Evolutionary conservation across 179 eudicot genomes (phyloP), one percentile per base, ranked within the genome.

Genomic region (Carnegiea gigantea): DNA sequence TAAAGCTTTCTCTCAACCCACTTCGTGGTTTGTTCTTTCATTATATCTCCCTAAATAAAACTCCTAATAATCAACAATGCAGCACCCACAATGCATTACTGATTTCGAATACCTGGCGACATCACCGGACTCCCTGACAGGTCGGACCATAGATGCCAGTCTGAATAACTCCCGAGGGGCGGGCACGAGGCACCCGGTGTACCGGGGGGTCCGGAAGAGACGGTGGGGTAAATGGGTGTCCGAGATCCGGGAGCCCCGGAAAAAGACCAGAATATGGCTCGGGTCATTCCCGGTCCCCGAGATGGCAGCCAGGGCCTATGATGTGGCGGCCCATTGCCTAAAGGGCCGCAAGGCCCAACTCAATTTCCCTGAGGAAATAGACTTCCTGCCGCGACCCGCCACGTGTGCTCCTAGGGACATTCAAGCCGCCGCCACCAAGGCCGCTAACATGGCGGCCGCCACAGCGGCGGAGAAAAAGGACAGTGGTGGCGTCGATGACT

Each of bases 211-310:
- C 20, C 84, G 95, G 12, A 86, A 83, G 77, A 83, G 95, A 20
- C 80, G 89, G 21, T 91, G 94, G 94, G 95, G 95, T 2, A 90
- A 89, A 85, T 92, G 95, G 95, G 95, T 92, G 20, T 92, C 95
- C 3, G 95, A 92, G 48, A 92, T 92, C 77, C 89, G 95, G 3
- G 95, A 92, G 76, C 95, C 95, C 10, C 77, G 83, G 40, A 90
- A 90, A 75, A 90, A 89, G 79, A 82, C 78, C 53, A 86, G 95
- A 0, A 91, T 91, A 60, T 91, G 95, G 95, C 90, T 92, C 38
- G 95, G 95, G 28, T 89, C 93, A 4, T 90, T 89, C 67, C 86
- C 91, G 14, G 79, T 81, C 0, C 93, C 93, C 7, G 92, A 92
- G 26, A 92, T 92, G 93, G 95, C 95, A 0, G 93, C 95, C 8